phyloP scores from a whole-genome alignment of 768 basidiomycete genomes.

The Crepidotus variabilis region DNA sequence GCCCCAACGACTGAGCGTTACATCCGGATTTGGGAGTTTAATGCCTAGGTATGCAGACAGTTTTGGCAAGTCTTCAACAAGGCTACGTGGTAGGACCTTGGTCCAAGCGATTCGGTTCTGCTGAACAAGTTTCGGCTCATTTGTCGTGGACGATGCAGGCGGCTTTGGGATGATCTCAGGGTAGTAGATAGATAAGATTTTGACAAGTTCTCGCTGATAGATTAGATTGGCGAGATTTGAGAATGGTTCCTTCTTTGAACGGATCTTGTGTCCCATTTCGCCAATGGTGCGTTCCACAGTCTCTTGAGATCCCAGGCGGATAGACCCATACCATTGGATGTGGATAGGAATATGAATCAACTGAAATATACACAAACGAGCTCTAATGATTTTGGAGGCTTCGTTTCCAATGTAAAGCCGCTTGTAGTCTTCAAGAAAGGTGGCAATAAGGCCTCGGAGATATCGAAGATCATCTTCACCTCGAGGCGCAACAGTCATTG shows the following conservation, averaged over 20 bases:
- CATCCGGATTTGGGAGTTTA: no score
- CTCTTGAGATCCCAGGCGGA: conserved; percentile 26
- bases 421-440: conserved; percentile 7
- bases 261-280: conserved; percentile 24
- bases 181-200: conserved; percentile 17
- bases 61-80: not conserved
- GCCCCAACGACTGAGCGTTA: no score
- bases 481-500: conserved; percentile 22
- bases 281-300: conserved; percentile 26
- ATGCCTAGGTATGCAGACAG: no score
- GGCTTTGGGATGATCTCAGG: conserved; percentile 5
- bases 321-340: conserved; percentile 30
- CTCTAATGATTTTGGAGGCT: conserved; percentile 19
- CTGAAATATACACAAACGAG: conserved; percentile 28
- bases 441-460: no score
- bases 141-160: not conserved
- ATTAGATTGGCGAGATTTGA: conserved; percentile 7
- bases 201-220: conserved; percentile 18
- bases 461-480: not conserved
- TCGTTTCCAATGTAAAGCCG: conserved; percentile 23
- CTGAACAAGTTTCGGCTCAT: not conserved
- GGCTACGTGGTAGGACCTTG: no score
- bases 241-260: conserved; percentile 18
- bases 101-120: not conserved
- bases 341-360: conserved; percentile 28